phyloP scores from a whole-genome alignment of 495 filamentous ascomycete species.

The Aspergillus funiculosus region DNA sequence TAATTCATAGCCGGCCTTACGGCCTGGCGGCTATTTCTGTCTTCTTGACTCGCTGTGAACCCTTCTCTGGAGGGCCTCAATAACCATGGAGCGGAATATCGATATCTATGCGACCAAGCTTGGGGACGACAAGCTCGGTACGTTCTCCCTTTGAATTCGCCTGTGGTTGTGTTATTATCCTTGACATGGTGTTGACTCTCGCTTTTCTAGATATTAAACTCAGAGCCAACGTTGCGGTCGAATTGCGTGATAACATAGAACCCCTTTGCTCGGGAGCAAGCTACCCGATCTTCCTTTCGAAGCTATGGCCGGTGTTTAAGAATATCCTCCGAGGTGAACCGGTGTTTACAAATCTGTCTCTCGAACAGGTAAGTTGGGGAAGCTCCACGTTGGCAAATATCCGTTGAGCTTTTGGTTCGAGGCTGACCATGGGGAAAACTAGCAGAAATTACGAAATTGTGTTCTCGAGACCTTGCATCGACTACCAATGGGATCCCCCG shows the following conservation, averaged over 20 bases:
- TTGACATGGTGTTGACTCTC: conserved; percentile 10
- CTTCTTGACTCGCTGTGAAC: conserved; percentile 19
- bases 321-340: conserved; percentile 77
- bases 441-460: conserved; percentile 81
- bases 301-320: conserved; percentile 85
- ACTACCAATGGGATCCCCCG: conserved; percentile 72
- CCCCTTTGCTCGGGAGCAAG: conserved; percentile 55
- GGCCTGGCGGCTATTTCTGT: conserved; percentile 37
- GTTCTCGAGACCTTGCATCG: conserved; percentile 92
- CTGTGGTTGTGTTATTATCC: not conserved
- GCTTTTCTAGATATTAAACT: conserved; percentile 59
- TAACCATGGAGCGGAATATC: conserved; percentile 48
- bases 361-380: conserved; percentile 61
- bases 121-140: conserved; percentile 55
- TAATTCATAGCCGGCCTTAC: conserved; percentile 34
- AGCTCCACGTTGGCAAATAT: not conserved
- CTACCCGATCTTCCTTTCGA: conserved; percentile 74
- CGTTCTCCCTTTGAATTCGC: conserved; percentile 13
- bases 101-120: conserved; percentile 57
- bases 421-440: conserved; percentile 17
- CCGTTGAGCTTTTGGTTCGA: conserved; percentile 1
- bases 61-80: conserved; percentile 24
- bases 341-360: conserved; percentile 82
- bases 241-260: conserved; percentile 82
- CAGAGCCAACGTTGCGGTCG: conserved; percentile 68